Evolutionary conservation across 2,329 filamentous ascomycete species (phyloP).

Genomic region (Arthroderma uncinatum): DNA sequence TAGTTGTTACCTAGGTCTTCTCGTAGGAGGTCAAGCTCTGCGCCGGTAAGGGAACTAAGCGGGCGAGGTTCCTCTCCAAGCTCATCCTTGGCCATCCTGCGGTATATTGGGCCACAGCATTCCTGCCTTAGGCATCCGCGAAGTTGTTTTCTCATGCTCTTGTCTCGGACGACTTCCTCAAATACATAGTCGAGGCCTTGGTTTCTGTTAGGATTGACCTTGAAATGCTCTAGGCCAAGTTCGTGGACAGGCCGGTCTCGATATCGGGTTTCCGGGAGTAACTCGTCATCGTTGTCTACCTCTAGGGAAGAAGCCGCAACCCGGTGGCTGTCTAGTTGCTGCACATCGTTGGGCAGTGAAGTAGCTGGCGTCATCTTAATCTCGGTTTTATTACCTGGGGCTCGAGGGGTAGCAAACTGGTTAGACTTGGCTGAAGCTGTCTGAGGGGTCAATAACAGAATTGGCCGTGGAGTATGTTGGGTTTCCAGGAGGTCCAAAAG

Average conservation of each 20-base stretch:
- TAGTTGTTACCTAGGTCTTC: slow-evolving; percentile 41
- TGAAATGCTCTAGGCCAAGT: slow-evolving; percentile 63
- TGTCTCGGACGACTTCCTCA: slow-evolving; percentile 60
- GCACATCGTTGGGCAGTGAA: background rate
- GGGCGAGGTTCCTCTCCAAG: slow-evolving; percentile 20
- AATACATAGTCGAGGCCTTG: slow-evolving; percentile 63
- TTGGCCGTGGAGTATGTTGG: slow-evolving; percentile 9
- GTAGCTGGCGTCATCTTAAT: background rate
- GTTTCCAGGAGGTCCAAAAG: slow-evolving; percentile 24
- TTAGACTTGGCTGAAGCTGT: background rate
- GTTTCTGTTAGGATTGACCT: slow-evolving; percentile 63
- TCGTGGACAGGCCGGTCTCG: slow-evolving; percentile 47
- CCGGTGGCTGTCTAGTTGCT: background rate
- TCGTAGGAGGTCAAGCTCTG: slow-evolving; percentile 31
- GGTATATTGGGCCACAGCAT: slow-evolving; percentile 66
- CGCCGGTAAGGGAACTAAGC: slow-evolving; percentile 21
- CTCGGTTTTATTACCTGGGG: background rate
- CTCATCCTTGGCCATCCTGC: slow-evolving; percentile 47
- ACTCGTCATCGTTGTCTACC: background rate
- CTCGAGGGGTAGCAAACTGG: background rate
- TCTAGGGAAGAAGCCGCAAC: background rate
- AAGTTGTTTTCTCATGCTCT: slow-evolving; percentile 56
- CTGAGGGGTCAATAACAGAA: slow-evolving; percentile 8
- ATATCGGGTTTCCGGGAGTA: slow-evolving; percentile 29
- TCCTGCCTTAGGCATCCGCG: slow-evolving; percentile 61